These are phyloP conservation scores for Lactarius indigo DNA, from an alignment of 768 basidiomycete genomes.

Conservation along the genomic window DNA sequence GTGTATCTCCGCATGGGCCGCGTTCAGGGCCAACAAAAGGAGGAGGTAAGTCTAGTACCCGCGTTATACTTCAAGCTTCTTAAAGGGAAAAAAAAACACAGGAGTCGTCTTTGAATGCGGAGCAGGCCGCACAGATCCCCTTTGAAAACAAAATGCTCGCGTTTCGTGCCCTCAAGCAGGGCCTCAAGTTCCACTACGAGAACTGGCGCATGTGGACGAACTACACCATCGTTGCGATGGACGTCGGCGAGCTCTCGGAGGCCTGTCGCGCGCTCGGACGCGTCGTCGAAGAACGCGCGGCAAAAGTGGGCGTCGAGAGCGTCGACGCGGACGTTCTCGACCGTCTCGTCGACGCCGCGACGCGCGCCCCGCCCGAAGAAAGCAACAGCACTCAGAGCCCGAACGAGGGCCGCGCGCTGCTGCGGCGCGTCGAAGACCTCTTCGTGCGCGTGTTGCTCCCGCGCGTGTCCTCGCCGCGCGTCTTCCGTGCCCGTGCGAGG, in stretches of 20 bases:
- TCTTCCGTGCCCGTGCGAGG: slow-evolving; percentile 84
- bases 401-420: slow-evolving; percentile 66
- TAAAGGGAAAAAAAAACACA: no score
- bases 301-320: slow-evolving; percentile 46
- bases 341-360: slow-evolving; percentile 84
- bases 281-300: slow-evolving; percentile 71
- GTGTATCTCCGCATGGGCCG: slow-evolving; percentile 81
- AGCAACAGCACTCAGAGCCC: slow-evolving; percentile 36
- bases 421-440: slow-evolving; percentile 63
- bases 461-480: slow-evolving; percentile 68
- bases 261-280: slow-evolving; percentile 79
- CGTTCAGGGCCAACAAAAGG: slow-evolving; percentile 30
- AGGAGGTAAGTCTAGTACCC: slow-evolving; percentile 27
- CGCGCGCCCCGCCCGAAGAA: slow-evolving; percentile 44
- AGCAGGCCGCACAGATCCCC: slow-evolving; percentile 39
- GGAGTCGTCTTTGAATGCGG: background rate
- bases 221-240: slow-evolving; percentile 90
- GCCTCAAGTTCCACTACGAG: slow-evolving; percentile 77
- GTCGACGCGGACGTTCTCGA: slow-evolving; percentile 89
- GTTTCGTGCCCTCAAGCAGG: slow-evolving; percentile 88
- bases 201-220: slow-evolving; percentile 99
- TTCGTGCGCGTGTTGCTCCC: slow-evolving; percentile 80
- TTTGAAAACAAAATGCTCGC: slow-evolving; percentile 82
- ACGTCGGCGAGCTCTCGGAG: slow-evolving; percentile 90
- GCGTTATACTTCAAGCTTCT: no score